Evolutionary conservation across 2,329 filamentous ascomycete species (phyloP).

Genomic region (Juglanconis oblonga): DNA sequence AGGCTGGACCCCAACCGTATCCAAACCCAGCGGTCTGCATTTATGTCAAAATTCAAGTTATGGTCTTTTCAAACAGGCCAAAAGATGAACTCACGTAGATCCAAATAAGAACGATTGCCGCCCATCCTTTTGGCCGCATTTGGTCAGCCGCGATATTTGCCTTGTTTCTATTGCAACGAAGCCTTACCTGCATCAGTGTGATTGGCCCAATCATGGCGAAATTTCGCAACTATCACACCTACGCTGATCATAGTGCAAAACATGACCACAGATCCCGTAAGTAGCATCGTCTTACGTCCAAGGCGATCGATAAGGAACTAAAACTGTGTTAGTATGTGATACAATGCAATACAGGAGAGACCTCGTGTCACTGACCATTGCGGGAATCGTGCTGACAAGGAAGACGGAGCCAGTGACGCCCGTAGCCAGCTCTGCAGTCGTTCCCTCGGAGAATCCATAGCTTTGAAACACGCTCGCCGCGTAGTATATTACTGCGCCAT

Average conservation of each 20-base stretch:
- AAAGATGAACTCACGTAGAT: constrained; percentile 22
- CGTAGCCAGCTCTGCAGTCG: constrained; percentile 30
- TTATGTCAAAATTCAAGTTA: neutral
- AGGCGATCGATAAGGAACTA: constrained; percentile 45
- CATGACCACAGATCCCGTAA: constrained; percentile 37
- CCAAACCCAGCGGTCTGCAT: constrained; percentile 12
- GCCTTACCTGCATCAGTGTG: constrained; percentile 28
- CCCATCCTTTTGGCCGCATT: constrained; percentile 29
- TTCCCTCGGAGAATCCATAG: constrained; percentile 23
- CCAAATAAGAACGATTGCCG: constrained; percentile 33
- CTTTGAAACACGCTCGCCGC: constrained; percentile 18
- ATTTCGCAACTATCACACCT: constrained; percentile 38
- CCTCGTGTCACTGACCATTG: neutral
- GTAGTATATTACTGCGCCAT: constrained; percentile 13
- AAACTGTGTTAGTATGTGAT: constrained; percentile 41
- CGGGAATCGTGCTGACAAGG: constrained; percentile 27
- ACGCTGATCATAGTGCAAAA: constrained; percentile 35
- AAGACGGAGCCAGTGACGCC: constrained; percentile 33
- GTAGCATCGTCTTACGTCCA: constrained; percentile 37
- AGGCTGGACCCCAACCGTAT: constrained; percentile 19
- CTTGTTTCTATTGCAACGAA: neutral
- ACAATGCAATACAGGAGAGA: neutral
- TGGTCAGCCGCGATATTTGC: neutral
- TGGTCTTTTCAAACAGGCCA: neutral
- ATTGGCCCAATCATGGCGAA: constrained; percentile 32